Conservation (phyloP, 2,329 filamentous ascomycete genomes). For the Leptosphaerulina australis region DNA sequence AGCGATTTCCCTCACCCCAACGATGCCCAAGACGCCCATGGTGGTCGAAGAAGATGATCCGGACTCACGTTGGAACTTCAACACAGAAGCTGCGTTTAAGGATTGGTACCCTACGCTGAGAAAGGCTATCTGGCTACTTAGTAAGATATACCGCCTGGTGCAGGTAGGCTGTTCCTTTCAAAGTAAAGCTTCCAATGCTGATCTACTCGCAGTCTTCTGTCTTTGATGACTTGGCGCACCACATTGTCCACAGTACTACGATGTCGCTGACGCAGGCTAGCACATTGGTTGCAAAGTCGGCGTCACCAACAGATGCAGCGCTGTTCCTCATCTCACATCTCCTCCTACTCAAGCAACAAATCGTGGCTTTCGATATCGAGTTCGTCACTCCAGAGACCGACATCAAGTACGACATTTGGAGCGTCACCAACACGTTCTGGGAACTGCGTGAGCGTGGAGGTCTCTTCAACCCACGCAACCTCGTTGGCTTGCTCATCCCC, state of each 20-base stretch:
- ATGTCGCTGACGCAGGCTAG: conserved; percentile 80
- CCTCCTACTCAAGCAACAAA: conserved; percentile 91
- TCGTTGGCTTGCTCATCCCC: conserved; percentile 66
- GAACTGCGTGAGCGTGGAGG: conserved; percentile 68
- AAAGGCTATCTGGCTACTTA: conserved; percentile 71
- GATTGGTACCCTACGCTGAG: conserved; percentile 71
- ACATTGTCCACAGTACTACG: conserved; percentile 90
- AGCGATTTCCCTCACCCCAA: conserved; percentile 40
- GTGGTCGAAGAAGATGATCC: conserved; percentile 59
- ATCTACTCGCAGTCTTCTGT: conserved; percentile 70
- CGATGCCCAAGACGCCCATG: conserved; percentile 56
- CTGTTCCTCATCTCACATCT: conserved; percentile 95
- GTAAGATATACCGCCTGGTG: conserved; percentile 71
- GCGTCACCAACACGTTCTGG: conserved; percentile 69
- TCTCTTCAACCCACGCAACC: conserved; percentile 68
- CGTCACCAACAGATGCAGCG: conserved; percentile 74
- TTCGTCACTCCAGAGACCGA: conserved; percentile 66
- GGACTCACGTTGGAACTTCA: conserved; percentile 59
- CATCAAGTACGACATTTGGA: conserved; percentile 70
- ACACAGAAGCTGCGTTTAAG: conserved; percentile 62
- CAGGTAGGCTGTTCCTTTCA: conserved; percentile 66
- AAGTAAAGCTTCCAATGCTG: too few species aligned
- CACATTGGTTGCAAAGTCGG: conserved; percentile 68
- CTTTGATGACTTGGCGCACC: conserved; percentile 74
- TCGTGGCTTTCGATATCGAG: conserved; percentile 94